Conservation (phyloP, 495 filamentous ascomycete species). For the Hypomontagnella submonticulosa region DNA sequence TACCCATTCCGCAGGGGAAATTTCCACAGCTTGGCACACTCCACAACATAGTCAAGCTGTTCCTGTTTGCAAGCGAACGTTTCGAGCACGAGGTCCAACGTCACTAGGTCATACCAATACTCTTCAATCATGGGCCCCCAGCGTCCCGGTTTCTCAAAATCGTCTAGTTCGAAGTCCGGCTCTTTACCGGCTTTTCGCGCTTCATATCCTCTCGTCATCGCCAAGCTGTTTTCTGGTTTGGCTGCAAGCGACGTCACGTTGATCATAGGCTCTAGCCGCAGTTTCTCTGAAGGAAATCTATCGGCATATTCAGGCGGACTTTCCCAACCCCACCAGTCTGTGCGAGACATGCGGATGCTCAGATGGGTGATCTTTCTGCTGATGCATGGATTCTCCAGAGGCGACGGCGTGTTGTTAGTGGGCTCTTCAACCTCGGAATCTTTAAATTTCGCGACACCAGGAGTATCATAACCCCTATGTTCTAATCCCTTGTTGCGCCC, state of each 20-base stretch:
- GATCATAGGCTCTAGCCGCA: slow-evolving; percentile 47
- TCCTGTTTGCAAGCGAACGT: slow-evolving; percentile 38
- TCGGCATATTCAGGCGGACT: slow-evolving; percentile 4
- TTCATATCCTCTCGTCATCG: slow-evolving; percentile 42
- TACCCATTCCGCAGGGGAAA: slow-evolving; percentile 39
- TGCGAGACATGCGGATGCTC: slow-evolving; percentile 44
- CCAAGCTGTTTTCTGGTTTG: slow-evolving; percentile 15
- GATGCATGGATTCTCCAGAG: slow-evolving; percentile 29
- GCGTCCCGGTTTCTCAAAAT: slow-evolving; percentile 41
- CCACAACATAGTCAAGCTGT: slow-evolving; percentile 42
- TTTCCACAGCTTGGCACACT: slow-evolving; percentile 47
- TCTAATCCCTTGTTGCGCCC: slow-evolving; percentile 41
- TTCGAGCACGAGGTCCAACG: slow-evolving; percentile 43
- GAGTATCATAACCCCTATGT: slow-evolving; percentile 19
- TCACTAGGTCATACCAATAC: slow-evolving; percentile 44
- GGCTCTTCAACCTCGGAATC: background rate
- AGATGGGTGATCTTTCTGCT: slow-evolving; percentile 45
- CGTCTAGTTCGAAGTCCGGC: slow-evolving; percentile 43
- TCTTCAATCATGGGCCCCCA: slow-evolving; percentile 43
- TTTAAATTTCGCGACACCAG: slow-evolving; percentile 36
- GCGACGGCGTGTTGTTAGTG: background rate
- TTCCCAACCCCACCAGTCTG: slow-evolving; percentile 47
- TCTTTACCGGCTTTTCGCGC: slow-evolving; percentile 39
- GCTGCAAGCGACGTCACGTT: slow-evolving; percentile 30
- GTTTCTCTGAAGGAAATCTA: slow-evolving; percentile 18